Conservation (phyloP, 164 flowering plant species). For the Stephania yunnanensis region DNA sequence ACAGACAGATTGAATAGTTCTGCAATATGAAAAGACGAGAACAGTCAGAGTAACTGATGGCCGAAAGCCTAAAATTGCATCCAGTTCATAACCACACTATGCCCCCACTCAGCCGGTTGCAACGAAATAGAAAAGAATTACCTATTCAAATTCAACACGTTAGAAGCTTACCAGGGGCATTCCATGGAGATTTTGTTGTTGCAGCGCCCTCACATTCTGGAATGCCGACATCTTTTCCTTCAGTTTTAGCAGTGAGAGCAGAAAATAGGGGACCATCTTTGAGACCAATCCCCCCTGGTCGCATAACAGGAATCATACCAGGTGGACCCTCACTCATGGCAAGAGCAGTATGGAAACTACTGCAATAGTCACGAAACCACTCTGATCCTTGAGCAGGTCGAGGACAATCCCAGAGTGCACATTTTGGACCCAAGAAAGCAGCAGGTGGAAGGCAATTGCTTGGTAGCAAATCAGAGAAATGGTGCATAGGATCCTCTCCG, state of each 20-base stretch:
- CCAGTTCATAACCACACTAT: not conserved
- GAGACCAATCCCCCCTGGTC: constrained; percentile 97
- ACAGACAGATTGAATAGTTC: constrained; percentile 88
- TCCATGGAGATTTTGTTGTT: constrained; percentile 97
- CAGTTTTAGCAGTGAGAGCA: constrained; percentile 83
- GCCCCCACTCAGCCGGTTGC: not conserved
- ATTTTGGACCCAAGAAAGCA: constrained; percentile 95
- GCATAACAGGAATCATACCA: constrained; percentile 86
- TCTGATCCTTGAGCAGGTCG: constrained; percentile 85
- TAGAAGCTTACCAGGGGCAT: constrained; percentile 78
- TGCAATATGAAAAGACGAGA: constrained; percentile 30
- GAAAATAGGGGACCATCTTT: constrained; percentile 90
- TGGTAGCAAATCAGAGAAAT: constrained; percentile 43
- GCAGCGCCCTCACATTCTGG: constrained; percentile 99
- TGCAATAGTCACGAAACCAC: constrained; percentile 87
- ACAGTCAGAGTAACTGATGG: constrained; percentile 1
- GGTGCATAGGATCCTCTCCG: constrained; percentile 41
- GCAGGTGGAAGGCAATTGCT: constrained; percentile 75
- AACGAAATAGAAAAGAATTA: not conserved
- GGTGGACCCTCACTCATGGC: constrained; percentile 92
- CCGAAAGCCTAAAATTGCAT: not conserved
- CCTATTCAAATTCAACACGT: not conserved
- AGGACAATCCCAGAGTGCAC: constrained; percentile 99
- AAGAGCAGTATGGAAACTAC: constrained; percentile 67
- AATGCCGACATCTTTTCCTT: constrained; percentile 87